Evolutionary conservation across 2,329 filamentous ascomycete species (phyloP), one percentile per base, ranked within the genome.

Genomic region (Fusarium sp.): DNA sequence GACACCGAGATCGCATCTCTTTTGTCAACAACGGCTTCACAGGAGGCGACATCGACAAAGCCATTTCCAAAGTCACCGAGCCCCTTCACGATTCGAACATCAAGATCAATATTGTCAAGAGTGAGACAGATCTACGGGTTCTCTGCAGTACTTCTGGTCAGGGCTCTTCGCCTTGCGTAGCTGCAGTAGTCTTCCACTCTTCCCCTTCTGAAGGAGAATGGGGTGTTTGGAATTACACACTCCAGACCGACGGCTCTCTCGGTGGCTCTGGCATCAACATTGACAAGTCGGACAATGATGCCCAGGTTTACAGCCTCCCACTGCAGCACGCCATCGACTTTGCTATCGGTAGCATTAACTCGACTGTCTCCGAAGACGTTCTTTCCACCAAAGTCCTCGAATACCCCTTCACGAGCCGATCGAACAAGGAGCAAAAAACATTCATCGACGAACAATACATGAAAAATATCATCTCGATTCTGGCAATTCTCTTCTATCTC

Each of bases 401-500:
- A 81, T 63, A 56, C 10, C 45, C 61, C 95, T 97, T 90, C 76
- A 97, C 94, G 0, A 88, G 89, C 9, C 79, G 90, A 69, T 95
- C 91, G 0, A 84, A 89, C 56, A 84, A 91, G 66, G 89, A 95
- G 81, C 88, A 91, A 15, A 84, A 88, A 7, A 87, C 90, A 37
- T 80, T 87, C 6, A 92, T 96, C 66, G 88, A 92, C 8, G 86
- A 87, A 5, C 81, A 88, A 8, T 96, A 94, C 81, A 93, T 94
- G 88, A 86, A 87, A 3, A 87, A 90, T 1, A 87, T 96, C 60
- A 92, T 93, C 76, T 89, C 92, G 73, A 92, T 93, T 64, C 84
- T 96, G 47, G 93, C 86, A 9, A 90, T 95, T n/a, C 90, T 91
- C 1, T 93, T 95, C 77, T 90, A 95, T 78, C 89, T 94, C 62